Evolutionary conservation across 1,139 yeast species (phyloP), one percentile per base, ranked within the genome.

Genomic region (Scheffersomyces insectosa): DNA sequence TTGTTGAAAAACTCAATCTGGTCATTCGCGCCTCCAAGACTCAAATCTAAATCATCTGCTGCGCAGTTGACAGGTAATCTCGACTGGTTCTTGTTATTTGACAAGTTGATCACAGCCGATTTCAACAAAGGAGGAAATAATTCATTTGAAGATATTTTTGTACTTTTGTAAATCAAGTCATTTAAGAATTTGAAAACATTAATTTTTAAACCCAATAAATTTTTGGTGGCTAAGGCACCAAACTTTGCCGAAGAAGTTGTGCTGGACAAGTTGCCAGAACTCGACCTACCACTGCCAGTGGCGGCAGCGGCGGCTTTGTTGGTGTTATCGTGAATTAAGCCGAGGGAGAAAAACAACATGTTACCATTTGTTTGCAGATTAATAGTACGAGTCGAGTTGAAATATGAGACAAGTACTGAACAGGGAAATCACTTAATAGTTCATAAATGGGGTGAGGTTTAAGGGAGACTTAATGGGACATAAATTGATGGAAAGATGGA

Each of bases 1-100:
- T n/a, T 34, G 13, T 44, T 43, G 36, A 50, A 51, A 37, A 53
- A 51, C 47, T 53, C 57, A 38, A 53, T 53, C 41, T 47, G 55
- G 41, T 53, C 55, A 36, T 46, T 37, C 33, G 49, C 47, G 5
- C 47, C 55, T 8, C 44, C 37, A 11, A 53, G 45, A 9, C 54
- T 40, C 23, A 53, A 47, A 16, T 45, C 49, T 31, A 53, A 44
- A 42, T 51, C 55, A 35, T 53, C 57, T 11, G 57, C 57, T 8
- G 57, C 57, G 35, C 57, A 53, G 28, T 14, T 31, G 20, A 31
- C 34, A 9, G 34, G 34, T 14, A 31, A 14, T 14, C 13, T 31
- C 23, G 23, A 31, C 34, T 31, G 34, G 23, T 31, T 31, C n/a
- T 31, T 40, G 5, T 37, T 34, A 36, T 44, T 49, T 30, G 50